A percentile compares a stretch with the other conserved stretches of the same genome.
phyloP scores from a whole-genome alignment of 441 rosid genomes.

The Corymbia citriodora region DNA sequence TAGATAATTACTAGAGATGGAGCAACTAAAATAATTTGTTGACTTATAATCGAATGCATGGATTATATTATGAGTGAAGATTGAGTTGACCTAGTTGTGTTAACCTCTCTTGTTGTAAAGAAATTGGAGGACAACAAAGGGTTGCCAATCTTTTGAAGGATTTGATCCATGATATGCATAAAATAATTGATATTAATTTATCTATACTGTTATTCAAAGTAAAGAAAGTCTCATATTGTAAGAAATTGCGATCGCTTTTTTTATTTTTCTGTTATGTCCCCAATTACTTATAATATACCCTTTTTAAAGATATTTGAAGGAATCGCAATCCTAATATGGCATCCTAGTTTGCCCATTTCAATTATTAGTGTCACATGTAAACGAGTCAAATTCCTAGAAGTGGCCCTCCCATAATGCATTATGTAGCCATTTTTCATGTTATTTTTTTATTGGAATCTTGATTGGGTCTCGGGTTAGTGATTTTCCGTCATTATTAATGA shows the following conservation, averaged over 20 bases:
- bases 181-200: background rate
- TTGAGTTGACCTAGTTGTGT: too few species aligned
- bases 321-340: background rate
- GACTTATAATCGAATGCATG: background rate
- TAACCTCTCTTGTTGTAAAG: too few species aligned
- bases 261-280: background rate
- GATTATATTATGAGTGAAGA: too few species aligned
- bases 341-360: background rate
- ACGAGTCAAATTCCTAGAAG: too few species aligned
- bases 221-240: background rate
- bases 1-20: background rate
- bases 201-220: background rate
- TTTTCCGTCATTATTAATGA: background rate
- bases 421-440: background rate
- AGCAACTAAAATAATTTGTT: background rate
- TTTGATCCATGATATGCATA: background rate
- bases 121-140: too few species aligned
- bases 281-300: background rate
- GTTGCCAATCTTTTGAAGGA: too few species aligned
- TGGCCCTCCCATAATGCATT: too few species aligned
- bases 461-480: background rate
- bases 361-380: too few species aligned
- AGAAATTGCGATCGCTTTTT: background rate
- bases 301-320: background rate
- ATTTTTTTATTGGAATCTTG: background rate